Evolutionary conservation across 345 rosid genomes (phyloP).

Genomic region (Populus euphratica): DNA sequence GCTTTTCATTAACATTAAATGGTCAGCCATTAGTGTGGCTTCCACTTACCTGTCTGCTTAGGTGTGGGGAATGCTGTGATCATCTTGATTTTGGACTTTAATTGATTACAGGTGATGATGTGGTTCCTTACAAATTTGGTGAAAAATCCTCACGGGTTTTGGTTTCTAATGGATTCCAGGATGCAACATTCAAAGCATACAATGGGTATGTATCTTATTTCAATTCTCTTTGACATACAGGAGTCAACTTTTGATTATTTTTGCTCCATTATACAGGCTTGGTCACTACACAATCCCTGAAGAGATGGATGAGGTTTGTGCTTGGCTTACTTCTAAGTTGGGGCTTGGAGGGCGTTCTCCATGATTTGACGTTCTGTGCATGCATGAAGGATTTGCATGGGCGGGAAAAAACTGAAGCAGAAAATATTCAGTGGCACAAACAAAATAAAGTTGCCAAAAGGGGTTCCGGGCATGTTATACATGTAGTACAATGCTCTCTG

Average conservation of each 20-base stretch:
- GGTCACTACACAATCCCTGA: slow-evolving; percentile 89
- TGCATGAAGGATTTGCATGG: neutral
- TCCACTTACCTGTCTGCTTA: neutral
- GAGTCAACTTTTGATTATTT: neutral
- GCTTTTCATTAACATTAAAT: neutral
- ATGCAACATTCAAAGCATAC: slow-evolving; percentile 69
- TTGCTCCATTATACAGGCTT: slow-evolving; percentile 41
- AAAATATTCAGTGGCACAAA: slow-evolving; percentile 5
- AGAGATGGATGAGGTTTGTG: slow-evolving; percentile 80
- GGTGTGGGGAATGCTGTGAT: neutral
- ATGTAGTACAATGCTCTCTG: neutral
- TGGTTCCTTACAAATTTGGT: slow-evolving; percentile 78
- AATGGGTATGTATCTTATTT: slow-evolving; percentile 43
- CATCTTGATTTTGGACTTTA: slow-evolving; percentile 9
- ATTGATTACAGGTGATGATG: slow-evolving; percentile 70
- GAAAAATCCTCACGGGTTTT: slow-evolving; percentile 73
- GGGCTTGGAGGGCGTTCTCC: slow-evolving; percentile 52
- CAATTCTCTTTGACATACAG: neutral
- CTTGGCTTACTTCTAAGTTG: slow-evolving; percentile 68
- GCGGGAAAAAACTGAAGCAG: neutral
- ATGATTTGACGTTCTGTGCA: slow-evolving; percentile 2
- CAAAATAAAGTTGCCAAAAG: slow-evolving; percentile 12
- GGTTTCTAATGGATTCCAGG: slow-evolving; percentile 58
- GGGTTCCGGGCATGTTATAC: slow-evolving; percentile 17
- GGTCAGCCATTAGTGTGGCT: neutral